Percentiles rank a stretch among this genome's conserved stretches.
Evolutionary conservation across 208 protist genomes (phyloP).

Genomic region (Endotrypanum monterogeii): DNA sequence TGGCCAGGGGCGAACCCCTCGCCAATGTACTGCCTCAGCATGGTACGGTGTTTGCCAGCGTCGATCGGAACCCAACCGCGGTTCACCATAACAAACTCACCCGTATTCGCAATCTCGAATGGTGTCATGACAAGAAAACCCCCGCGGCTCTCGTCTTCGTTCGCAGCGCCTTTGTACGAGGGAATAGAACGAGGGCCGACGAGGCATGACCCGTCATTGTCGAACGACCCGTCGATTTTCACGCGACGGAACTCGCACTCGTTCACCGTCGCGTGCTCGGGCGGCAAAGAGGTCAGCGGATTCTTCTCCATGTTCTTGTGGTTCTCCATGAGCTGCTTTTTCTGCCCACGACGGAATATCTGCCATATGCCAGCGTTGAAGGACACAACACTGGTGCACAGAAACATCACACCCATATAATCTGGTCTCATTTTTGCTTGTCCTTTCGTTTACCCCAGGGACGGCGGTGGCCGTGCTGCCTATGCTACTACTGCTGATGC

Average conservation of each 20-base stretch:
- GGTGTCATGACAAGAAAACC: conserved; percentile 90
- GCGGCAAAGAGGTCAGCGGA: conserved; percentile 53
- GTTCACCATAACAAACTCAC: conserved; percentile 83
- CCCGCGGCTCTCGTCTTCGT: conserved; percentile 73
- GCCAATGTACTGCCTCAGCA: conserved; percentile 85
- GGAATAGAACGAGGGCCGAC: conserved; percentile 86
- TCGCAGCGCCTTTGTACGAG: conserved; percentile 75
- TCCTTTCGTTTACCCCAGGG: not conserved
- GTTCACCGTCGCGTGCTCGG: conserved; percentile 36
- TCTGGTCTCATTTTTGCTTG: conserved; percentile 70
- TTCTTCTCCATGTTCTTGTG: conserved; percentile 78
- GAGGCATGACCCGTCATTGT: conserved; percentile 85
- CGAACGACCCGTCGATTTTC: conserved; percentile 70
- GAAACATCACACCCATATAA: conserved; percentile 85
- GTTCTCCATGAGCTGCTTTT: conserved; percentile 77
- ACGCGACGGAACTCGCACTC: conserved; percentile 73
- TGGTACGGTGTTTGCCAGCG: conserved; percentile 80
- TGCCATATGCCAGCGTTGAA: conserved; percentile 92
- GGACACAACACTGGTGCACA: conserved; percentile 77
- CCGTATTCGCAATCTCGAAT: conserved; percentile 72
- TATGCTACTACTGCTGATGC: not conserved
- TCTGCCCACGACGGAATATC: conserved; percentile 73
- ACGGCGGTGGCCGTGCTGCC: not conserved
- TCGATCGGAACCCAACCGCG: conserved; percentile 90
- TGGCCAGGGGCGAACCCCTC: conserved; percentile 57